A percentile compares a stretch with the other conserved stretches of the same genome.
Evolutionary conservation across 2,329 filamentous ascomycete species (phyloP).

Genomic region (Fusarium bactridioides): DNA sequence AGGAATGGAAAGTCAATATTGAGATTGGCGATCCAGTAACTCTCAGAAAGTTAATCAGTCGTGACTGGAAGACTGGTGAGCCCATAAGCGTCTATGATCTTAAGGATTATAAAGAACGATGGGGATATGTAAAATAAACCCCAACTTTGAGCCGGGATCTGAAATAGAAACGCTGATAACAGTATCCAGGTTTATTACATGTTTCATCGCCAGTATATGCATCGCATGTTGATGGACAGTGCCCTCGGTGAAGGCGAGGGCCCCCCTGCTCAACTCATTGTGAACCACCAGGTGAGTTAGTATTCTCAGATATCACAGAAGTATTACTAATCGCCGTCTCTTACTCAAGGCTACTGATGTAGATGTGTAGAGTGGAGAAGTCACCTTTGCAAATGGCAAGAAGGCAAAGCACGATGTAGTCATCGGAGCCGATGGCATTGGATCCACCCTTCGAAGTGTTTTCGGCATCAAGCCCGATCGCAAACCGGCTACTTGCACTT

Average conservation of each 20-base stretch:
- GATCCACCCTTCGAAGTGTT: neutral
- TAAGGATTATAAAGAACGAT: neutral
- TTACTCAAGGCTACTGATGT: neutral
- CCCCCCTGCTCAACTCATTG: neutral
- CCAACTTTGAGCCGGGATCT: neutral
- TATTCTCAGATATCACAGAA: neutral
- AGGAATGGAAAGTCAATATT: neutral
- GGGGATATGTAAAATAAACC: neutral
- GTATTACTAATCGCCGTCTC: neutral
- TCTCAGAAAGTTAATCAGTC: neutral
- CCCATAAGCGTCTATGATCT: neutral
- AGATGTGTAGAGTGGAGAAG: neutral
- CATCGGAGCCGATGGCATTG: neutral
- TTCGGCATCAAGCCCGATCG: neutral
- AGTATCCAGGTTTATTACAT: neutral
- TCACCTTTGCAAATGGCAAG: neutral
- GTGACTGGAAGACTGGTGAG: neutral
- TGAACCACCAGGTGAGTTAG: neutral
- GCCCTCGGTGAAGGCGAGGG: neutral
- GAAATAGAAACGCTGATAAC: neutral
- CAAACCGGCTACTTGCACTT: neutral
- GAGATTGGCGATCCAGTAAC: neutral
- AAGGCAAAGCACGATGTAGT: neutral
- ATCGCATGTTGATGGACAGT: neutral
- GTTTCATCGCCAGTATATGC: constrained; percentile 1